Evolutionary conservation across 2,329 filamentous ascomycete species (phyloP).

Genomic region (Achaetomium macrosporum): DNA sequence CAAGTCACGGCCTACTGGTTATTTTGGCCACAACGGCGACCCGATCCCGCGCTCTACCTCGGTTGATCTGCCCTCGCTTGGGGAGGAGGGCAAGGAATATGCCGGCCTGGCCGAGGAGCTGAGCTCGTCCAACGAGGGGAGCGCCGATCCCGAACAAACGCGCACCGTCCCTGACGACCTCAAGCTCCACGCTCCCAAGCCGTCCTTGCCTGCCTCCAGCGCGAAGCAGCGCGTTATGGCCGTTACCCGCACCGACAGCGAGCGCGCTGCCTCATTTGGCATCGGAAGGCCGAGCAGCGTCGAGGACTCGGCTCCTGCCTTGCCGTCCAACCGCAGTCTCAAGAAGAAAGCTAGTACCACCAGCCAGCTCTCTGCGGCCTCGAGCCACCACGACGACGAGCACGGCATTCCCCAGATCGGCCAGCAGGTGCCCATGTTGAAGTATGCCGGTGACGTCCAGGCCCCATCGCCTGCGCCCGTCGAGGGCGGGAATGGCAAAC

Average conservation of each 20-base stretch:
- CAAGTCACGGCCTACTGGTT: slow-evolving; percentile 33
- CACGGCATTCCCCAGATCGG: slow-evolving; percentile 91
- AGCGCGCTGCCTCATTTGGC: slow-evolving; percentile 75
- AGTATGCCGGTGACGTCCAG: slow-evolving; percentile 89
- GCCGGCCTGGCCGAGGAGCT: slow-evolving; percentile 51
- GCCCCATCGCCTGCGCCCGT: slow-evolving; percentile 75
- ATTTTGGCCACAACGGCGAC: slow-evolving; percentile 34
- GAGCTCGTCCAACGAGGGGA: slow-evolving; percentile 36
- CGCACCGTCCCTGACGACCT: slow-evolving; percentile 74
- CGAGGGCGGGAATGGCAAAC: slow-evolving; percentile 35
- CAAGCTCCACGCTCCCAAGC: slow-evolving; percentile 82
- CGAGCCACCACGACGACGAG: slow-evolving; percentile 60
- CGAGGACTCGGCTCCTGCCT: slow-evolving; percentile 37
- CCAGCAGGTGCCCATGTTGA: slow-evolving; percentile 88
- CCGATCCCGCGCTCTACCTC: slow-evolving; percentile 61
- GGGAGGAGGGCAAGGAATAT: slow-evolving; percentile 88
- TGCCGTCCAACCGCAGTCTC: slow-evolving; percentile 45
- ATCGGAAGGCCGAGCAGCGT: slow-evolving; percentile 63
- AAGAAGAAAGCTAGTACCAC: slow-evolving; percentile 57
- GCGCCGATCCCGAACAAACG: slow-evolving; percentile 60
- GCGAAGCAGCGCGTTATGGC: slow-evolving; percentile 77
- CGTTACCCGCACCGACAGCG: slow-evolving; percentile 89
- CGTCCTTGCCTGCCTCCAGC: slow-evolving; percentile 72
- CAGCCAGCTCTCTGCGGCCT: slow-evolving; percentile 43
- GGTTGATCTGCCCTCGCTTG: slow-evolving; percentile 76